Evolutionary conservation across 75 land plant species (phyloP), one percentile per base, ranked within the genome.

Genomic region (Azolla pinnata): DNA sequence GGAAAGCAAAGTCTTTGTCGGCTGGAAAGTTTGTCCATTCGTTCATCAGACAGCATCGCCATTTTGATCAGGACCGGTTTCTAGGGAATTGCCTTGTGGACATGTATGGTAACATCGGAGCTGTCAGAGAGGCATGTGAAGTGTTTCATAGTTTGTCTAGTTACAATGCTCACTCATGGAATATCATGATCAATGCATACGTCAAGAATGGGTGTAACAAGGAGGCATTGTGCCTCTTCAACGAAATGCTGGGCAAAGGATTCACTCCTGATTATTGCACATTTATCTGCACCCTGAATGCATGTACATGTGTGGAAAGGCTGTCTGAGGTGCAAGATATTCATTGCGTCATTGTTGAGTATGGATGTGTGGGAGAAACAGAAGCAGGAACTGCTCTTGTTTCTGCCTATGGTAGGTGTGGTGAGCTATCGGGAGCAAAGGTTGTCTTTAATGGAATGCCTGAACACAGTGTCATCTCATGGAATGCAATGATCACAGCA

Each of bases 251-350:
- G 18, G 57, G 65, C 8, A 28, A 30, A 20, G 81, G 85, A 0
- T 33, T 75, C 4, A 24, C 3, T 33, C 87, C 87, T 8, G 75
- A 83, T 63, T 69, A 68, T 25, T 74, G 67, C 49, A 81, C 87
- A 0, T 74, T 81, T 54, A 73, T 83, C 0, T 59, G 69, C 45
- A 84, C 66, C 14, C 59, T 83, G 25, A 81, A 80, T 44, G 87
- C 87, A 8, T 83, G 87, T 31, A 46, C 78, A 0, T 62, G 59
- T 4, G 69, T 77, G 0, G 48, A 68, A 0, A 75, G 51, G 1
- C 1, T 47, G 50, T 7, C 7, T 12, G 50, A 67, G 20, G 76
- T 71, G 25, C 65, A 60, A 44, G 64, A 75, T 59, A 51, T 33
- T 44, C 78, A 79, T 47, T 57, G 57, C 8, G 60, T 60, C 20